Conservation (phyloP, 208 protist genomes). For the Leptomonas pyrrhocoris region DNA sequence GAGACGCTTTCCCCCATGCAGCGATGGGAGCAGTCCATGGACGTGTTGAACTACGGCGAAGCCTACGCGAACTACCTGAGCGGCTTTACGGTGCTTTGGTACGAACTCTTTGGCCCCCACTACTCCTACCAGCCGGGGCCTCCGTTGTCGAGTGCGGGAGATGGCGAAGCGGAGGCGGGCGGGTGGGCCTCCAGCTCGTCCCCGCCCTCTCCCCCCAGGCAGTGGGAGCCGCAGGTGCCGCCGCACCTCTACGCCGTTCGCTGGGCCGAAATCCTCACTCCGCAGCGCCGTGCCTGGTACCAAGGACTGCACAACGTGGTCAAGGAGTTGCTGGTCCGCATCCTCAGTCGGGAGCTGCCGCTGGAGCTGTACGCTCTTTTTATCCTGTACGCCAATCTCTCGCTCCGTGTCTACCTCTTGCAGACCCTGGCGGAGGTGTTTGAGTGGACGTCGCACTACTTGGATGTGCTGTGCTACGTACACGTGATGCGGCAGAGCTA, state of each 20-base stretch:
- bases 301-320: constrained; percentile 39
- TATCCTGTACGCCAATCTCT: constrained; percentile 57
- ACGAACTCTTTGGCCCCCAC: constrained; percentile 59
- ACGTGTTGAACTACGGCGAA: constrained; percentile 42
- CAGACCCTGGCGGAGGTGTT: constrained; percentile 66
- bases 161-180: neutral
- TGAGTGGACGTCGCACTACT: constrained; percentile 53
- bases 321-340: constrained; percentile 38
- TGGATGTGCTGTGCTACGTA: constrained; percentile 66
- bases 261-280: constrained; percentile 55
- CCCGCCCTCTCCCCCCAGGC: neutral
- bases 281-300: constrained; percentile 49
- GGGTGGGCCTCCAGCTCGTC: constrained; percentile 16
- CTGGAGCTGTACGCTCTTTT: constrained; percentile 68
- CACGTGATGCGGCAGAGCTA: constrained; percentile 52
- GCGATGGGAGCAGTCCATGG: constrained; percentile 30
- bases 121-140: constrained; percentile 25
- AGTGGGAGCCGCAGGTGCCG: constrained; percentile 30
- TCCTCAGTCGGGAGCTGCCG: constrained; percentile 50
- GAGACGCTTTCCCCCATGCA: constrained; percentile 15
- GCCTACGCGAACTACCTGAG: constrained; percentile 55
- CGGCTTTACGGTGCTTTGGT: constrained; percentile 64
- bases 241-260: constrained; percentile 73
- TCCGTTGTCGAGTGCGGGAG: neutral
- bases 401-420: constrained; percentile 49